Conservation (phyloP, 306 rosid species). For the Quercus rubra region DNA sequence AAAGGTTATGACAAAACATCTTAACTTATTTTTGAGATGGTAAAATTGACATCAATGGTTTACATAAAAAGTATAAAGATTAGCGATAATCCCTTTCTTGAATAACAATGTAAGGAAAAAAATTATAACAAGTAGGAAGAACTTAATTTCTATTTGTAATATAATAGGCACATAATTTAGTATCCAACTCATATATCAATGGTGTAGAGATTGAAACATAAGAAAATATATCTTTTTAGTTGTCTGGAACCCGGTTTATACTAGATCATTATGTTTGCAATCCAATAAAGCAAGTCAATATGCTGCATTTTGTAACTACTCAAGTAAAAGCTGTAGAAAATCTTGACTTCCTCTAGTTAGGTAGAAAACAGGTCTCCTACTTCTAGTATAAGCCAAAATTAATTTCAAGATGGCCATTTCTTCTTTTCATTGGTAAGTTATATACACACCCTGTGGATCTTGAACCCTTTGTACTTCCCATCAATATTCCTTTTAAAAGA, state of each 20-base stretch:
- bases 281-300: background rate
- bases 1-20: background rate
- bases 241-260: background rate
- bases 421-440: no score
- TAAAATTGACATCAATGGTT: background rate
- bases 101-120: background rate
- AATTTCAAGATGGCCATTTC: background rate
- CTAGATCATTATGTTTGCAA: background rate
- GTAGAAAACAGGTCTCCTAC: background rate
- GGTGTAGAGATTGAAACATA: background rate
- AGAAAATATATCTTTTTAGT: background rate
- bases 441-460: no score
- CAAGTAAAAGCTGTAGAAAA: background rate
- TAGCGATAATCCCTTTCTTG: background rate
- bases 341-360: background rate
- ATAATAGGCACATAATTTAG: background rate
- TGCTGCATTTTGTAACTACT: background rate
- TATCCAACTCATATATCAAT: background rate
- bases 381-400: background rate
- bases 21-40: background rate
- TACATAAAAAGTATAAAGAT: background rate
- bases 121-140: background rate
- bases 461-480: background rate
- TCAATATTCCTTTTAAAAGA: background rate
- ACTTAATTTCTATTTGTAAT: background rate